Conservation (phyloP, 768 basidiomycete species). For the Mycena belliarum region DNA sequence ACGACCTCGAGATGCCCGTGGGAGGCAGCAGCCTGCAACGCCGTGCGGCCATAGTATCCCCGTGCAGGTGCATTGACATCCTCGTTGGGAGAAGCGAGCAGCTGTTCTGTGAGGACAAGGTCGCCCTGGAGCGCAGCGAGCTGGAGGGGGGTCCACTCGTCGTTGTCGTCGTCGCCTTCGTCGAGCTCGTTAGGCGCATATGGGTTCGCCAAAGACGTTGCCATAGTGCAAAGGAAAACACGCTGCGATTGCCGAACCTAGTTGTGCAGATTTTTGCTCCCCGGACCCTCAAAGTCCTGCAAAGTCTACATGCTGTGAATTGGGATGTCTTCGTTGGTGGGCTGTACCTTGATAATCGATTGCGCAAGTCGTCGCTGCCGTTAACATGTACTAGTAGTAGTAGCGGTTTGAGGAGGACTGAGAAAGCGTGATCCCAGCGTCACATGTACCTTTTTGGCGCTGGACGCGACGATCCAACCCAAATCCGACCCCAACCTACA, state of each 20-base stretch:
- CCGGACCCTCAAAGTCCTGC: neutral
- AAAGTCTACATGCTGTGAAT: too few relatives aligned
- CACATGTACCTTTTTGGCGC: constrained; percentile 11
- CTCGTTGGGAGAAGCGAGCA: constrained; percentile 1
- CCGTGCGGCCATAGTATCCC: constrained; percentile 17
- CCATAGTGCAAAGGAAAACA: too few relatives aligned
- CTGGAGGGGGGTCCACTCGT: constrained; percentile 19
- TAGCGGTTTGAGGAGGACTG: too few relatives aligned
- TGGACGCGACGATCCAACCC: constrained; percentile 21
- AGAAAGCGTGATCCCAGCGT: too few relatives aligned
- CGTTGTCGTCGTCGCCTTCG: constrained; percentile 14
- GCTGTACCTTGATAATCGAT: too few relatives aligned
- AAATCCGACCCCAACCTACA: too few relatives aligned
- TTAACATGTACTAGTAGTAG: too few relatives aligned
- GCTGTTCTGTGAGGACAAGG: constrained; percentile 1
- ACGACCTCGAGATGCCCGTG: constrained; percentile 13
- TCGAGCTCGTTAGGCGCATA: constrained; percentile 9
- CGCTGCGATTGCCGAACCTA: too few relatives aligned
- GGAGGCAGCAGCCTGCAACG: constrained; percentile 15
- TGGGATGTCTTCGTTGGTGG: too few relatives aligned
- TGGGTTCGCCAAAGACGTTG: neutral
- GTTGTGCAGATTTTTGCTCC: too few relatives aligned
- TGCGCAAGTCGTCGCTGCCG: too few relatives aligned
- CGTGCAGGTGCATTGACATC: constrained; percentile 18
- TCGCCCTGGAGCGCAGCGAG: constrained; percentile 16